Evolutionary conservation across 2,329 filamentous ascomycete genomes (phyloP).

Genomic region (Dactylellina drechsleri): DNA sequence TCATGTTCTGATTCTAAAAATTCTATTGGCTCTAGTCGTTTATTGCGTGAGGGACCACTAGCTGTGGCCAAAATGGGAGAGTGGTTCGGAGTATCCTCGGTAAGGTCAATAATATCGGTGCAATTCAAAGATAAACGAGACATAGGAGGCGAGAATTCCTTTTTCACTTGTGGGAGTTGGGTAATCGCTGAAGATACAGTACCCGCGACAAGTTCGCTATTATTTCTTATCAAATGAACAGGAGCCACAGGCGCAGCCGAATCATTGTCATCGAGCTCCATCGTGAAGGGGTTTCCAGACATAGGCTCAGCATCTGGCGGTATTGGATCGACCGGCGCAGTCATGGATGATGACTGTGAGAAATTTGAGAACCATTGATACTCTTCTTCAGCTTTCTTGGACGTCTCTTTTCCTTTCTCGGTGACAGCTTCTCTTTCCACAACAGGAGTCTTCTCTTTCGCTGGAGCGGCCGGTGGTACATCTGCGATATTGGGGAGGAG

Average conservation of each 20-base stretch:
- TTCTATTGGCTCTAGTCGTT: neutral
- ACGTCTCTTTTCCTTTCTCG: neutral
- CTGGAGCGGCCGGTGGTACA: neutral
- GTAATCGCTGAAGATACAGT: too few relatives aligned
- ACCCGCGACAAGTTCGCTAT: neutral
- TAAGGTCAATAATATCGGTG: slow-evolving; percentile 54
- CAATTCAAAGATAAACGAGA: too few relatives aligned
- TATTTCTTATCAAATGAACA: neutral
- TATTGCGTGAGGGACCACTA: neutral
- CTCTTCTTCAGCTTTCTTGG: slow-evolving; percentile 20
- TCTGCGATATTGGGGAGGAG: slow-evolving; percentile 4
- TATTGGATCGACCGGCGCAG: neutral
- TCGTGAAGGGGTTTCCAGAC: too few relatives aligned
- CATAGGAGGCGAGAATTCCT: too few relatives aligned
- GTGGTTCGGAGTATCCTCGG: slow-evolving; percentile 37
- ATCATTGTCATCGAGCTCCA: neutral
- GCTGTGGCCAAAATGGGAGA: neutral
- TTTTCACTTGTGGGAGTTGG: too few relatives aligned
- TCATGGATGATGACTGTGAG: neutral
- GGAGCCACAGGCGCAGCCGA: neutral
- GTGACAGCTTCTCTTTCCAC: neutral
- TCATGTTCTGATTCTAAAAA: slow-evolving; percentile 1
- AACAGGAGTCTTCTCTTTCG: neutral
- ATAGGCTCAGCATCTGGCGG: neutral
- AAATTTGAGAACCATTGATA: slow-evolving; percentile 36